phyloP scores from a whole-genome alignment of 495 filamentous ascomycete genomes.

The Trypethelium eluteriae region DNA sequence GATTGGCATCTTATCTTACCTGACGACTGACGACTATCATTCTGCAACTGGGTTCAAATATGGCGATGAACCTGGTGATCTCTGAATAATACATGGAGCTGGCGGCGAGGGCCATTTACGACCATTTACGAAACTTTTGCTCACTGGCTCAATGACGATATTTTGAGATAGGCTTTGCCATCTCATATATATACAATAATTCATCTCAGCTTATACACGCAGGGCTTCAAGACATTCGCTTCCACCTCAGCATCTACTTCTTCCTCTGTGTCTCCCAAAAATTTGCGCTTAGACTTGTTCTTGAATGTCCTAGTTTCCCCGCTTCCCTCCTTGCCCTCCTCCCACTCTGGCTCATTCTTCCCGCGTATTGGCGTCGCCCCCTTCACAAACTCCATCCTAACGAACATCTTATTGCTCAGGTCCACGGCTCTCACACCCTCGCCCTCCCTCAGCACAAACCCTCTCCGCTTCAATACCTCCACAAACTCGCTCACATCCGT shows the following conservation, averaged over 20 bases:
- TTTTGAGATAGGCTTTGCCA: neutral
- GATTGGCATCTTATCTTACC: neutral
- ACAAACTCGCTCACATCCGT: slow-evolving; percentile 87
- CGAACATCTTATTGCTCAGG: slow-evolving; percentile 93
- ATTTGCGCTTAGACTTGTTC: slow-evolving; percentile 28
- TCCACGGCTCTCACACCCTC: slow-evolving; percentile 56
- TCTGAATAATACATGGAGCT: too few relatives aligned
- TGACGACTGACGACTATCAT: too few relatives aligned
- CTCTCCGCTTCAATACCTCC: slow-evolving; percentile 65
- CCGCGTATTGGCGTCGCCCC: slow-evolving; percentile 57
- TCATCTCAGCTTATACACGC: slow-evolving; percentile 87
- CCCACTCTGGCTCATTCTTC: slow-evolving; percentile 49
- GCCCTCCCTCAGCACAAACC: slow-evolving; percentile 61
- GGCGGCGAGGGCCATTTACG: neutral
- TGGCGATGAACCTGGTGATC: too few relatives aligned
- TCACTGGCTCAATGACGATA: neutral
- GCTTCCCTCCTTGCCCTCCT: slow-evolving; percentile 55
- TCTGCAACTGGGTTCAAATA: too few relatives aligned
- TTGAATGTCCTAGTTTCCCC: slow-evolving; percentile 31
- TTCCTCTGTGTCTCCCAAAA: slow-evolving; percentile 42
- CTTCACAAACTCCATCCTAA: slow-evolving; percentile 90
- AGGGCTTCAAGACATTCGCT: slow-evolving; percentile 76
- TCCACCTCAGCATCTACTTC: slow-evolving; percentile 51
- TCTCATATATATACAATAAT: neutral
- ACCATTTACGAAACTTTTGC: neutral